Base-by-base conservation (phyloP, 495 filamentous ascomycete species). In the Elasticomyces elasticus region DNA sequence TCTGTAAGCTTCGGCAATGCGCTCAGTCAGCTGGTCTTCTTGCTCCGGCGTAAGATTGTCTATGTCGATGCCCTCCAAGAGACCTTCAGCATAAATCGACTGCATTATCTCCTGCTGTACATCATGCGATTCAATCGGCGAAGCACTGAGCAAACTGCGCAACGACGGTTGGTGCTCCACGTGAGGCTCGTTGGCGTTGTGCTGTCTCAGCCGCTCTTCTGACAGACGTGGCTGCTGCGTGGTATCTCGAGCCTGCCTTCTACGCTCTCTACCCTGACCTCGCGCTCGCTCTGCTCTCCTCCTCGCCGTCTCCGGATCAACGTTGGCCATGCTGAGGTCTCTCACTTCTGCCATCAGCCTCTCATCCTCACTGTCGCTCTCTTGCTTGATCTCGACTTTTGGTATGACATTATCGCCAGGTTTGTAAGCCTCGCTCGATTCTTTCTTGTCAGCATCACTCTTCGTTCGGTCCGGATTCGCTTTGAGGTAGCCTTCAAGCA, bases 151-250 rank as follows among this genome's bases (percentile, higher is more conserved):
- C 58, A 95, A 62, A n/a, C 83, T 91, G 51, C 89, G 74, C 59
- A 95, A 72, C 55, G 87, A 92, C 0, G 84, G 81, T 69, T 95
- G 89, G 59, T 95, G 89, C 65, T 87, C 86, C 45, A 95, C 72
- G 35, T 79, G 82, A 52, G 84, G 66, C 40, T 67, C 69, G 11
- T 28, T 15, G 2, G 33, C 48, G 45, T 54, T 37, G 20, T 54
- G 58, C 49, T 53, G 25, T 31, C 35, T 20, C 51, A 57, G 15
- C 22, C 44, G 24, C 17, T 33, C 46, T 27, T 56, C 58, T 20
- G 58, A 52, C 41, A 56, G 25, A 3, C 22, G 58, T 5, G 26
- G 5, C 20, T 30, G 44, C 4, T 49, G 22, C 25, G 20, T 28
- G 7, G 19, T 1, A 30, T 24, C 19, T 38, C 42, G 13, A 11